Percentiles rank a stretch among this genome's conserved stretches.
Evolutionary conservation across 1,139 yeast species (phyloP).

Genomic region (Pneumocystis canis): DNA sequence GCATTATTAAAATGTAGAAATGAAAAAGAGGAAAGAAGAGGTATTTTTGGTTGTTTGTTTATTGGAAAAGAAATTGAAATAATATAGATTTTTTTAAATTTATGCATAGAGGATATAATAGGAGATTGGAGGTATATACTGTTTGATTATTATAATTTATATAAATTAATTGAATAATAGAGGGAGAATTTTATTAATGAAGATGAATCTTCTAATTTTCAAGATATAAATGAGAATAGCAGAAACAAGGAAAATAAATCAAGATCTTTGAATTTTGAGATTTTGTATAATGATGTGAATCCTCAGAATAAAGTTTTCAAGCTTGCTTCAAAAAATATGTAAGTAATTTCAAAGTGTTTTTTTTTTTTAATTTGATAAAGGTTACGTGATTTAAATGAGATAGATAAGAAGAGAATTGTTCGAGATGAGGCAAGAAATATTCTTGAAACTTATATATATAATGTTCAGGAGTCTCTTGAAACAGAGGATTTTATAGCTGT

Average conservation of each 20-base stretch:
- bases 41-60: conserved; percentile 8
- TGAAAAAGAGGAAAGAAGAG: conserved; percentile 2
- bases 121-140: not conserved
- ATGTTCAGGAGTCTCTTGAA: conserved; percentile 20
- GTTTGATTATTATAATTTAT: not conserved
- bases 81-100: not conserved
- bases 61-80: conserved; percentile 1
- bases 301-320: conserved; percentile 24
- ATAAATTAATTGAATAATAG: conserved; percentile 8
- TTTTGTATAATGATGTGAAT: conserved; percentile 17
- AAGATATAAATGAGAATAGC: conserved; percentile 4
- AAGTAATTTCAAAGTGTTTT: conserved; percentile 19
- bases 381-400: not conserved
- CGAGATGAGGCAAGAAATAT: conserved; percentile 24
- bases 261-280: conserved; percentile 16
- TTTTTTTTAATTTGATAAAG: not conserved
- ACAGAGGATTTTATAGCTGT: conserved; percentile 12
- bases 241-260: conserved; percentile 12
- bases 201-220: conserved; percentile 1
- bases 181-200: not conserved
- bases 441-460: conserved; percentile 25
- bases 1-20: conserved; percentile 5
- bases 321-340: conserved; percentile 19
- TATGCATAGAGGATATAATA: not conserved
- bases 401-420: conserved; percentile 21